phyloP scores from a whole-genome alignment of 805 yeast genomes.

The Blastobotrys americana region DNA sequence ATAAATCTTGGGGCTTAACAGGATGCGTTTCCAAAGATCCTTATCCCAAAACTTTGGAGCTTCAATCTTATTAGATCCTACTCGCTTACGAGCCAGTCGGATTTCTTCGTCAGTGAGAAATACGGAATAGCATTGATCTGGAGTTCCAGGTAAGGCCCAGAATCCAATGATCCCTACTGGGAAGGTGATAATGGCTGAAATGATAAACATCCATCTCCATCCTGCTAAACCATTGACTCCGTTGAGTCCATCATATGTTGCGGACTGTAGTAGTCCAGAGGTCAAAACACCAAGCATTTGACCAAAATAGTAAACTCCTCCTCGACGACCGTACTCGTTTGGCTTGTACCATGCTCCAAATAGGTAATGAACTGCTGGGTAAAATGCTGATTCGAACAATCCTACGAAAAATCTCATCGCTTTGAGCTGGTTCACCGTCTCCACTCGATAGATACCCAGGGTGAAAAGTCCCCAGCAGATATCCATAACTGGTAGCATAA shows the following conservation, averaged over 20 bases:
- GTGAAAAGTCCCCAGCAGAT: constrained; percentile 64
- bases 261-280: constrained; percentile 55
- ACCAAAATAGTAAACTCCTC: constrained; percentile 55
- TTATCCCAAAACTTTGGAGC: constrained; percentile 28
- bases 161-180: constrained; percentile 51
- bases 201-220: constrained; percentile 70
- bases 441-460: constrained; percentile 45
- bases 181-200: constrained; percentile 55
- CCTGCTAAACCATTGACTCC: constrained; percentile 50
- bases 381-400: constrained; percentile 60
- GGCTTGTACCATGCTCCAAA: constrained; percentile 52
- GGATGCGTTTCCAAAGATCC: constrained; percentile 43
- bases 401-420: constrained; percentile 63
- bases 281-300: constrained; percentile 57
- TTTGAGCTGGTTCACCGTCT: constrained; percentile 44
- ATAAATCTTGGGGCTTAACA: constrained; percentile 55
- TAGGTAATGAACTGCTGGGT: constrained; percentile 40
- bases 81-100: constrained; percentile 41
- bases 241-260: constrained; percentile 40
- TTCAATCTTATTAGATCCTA: constrained; percentile 17
- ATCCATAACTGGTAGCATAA: constrained; percentile 49
- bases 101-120: constrained; percentile 53
- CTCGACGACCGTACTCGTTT: constrained; percentile 52
- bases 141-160: constrained; percentile 60
- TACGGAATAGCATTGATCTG: constrained; percentile 46